These are phyloP conservation scores for Solanum virginianum DNA, from an alignment of 257 asterid species.

Conservation along the genomic window DNA sequence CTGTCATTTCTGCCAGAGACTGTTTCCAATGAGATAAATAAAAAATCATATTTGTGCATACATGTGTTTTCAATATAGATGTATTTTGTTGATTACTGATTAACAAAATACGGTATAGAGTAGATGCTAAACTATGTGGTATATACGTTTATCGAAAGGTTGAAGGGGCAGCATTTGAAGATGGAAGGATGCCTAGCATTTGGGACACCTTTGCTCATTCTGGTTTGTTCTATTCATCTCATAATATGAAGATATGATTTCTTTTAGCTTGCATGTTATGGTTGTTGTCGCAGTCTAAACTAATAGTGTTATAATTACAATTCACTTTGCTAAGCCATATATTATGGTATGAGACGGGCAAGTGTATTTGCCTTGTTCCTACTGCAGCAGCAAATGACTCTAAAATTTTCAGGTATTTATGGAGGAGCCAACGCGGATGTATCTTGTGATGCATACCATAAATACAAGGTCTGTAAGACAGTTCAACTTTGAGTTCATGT, in stretches of 20 bases:
- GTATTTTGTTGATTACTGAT: not conserved
- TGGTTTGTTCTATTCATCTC: slow-evolving; percentile 11
- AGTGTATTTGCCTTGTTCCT: not conserved
- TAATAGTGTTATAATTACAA: not conserved
- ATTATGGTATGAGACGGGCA: not conserved
- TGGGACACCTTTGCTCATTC: slow-evolving; percentile 38
- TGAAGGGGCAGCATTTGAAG: slow-evolving; percentile 37
- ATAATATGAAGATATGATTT: not conserved
- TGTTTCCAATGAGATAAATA: not conserved
- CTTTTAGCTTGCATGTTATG: not conserved
- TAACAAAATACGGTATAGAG: not conserved
- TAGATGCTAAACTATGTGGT: not conserved
- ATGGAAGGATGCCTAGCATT: slow-evolving; percentile 34
- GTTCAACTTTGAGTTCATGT: not conserved
- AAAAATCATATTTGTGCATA: not conserved
- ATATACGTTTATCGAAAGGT: not conserved
- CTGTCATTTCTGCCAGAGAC: no score
- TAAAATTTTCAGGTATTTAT: not conserved
- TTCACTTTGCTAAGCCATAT: not conserved
- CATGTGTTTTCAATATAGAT: not conserved
- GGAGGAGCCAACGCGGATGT: slow-evolving; percentile 10
- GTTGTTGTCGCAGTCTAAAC: not conserved
- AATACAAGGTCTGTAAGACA: slow-evolving; percentile 11
- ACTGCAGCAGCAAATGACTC: not conserved
- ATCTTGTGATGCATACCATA: slow-evolving; percentile 20